phyloP scores from a whole-genome alignment of 495 filamentous ascomycete genomes.

The Penicillium bialowiezense region DNA sequence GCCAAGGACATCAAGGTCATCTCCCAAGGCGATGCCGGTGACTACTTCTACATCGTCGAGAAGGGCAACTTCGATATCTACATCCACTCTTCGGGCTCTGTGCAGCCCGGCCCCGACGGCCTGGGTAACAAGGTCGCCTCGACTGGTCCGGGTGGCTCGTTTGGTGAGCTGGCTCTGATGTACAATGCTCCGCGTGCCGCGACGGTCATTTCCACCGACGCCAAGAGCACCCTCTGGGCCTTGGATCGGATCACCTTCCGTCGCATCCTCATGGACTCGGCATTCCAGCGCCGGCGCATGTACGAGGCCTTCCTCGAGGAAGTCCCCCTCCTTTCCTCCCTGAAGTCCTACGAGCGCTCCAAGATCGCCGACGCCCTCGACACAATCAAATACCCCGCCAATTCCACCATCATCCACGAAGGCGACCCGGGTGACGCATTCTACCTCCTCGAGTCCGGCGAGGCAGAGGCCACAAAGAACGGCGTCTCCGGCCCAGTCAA shows the following conservation, averaged over 20 bases:
- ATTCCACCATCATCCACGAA: conserved; percentile 80
- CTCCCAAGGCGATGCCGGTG: conserved; percentile 90
- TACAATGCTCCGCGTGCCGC: conserved; percentile 98
- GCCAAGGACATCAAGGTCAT: conserved; percentile 96
- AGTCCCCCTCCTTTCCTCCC: conserved; percentile 78
- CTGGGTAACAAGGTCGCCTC: conserved; percentile 80
- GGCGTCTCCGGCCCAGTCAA: conserved; percentile 65
- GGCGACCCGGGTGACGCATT: conserved; percentile 91
- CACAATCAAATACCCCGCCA: conserved; percentile 79
- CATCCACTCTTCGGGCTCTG: conserved; percentile 74
- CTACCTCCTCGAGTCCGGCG: conserved; percentile 85
- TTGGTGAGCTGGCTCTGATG: conserved; percentile 96
- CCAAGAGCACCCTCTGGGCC: conserved; percentile 82
- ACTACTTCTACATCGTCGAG: conserved; percentile 98
- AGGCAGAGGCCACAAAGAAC: conserved; percentile 80
- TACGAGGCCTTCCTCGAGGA: conserved; percentile 98
- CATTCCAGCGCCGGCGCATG: conserved; percentile 91
- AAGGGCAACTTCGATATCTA: conserved; percentile 87
- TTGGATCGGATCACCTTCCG: conserved; percentile 96
- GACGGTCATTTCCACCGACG: conserved; percentile 81
- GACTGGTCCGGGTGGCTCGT: conserved; percentile 88
- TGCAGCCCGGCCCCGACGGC: conserved; percentile 79
- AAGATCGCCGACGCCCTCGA: conserved; percentile 97
- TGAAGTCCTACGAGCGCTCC: conserved; percentile 86
- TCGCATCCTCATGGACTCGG: conserved; percentile 96